Percentiles rank a stretch among this genome's conserved stretches.
These are phyloP conservation scores for Globisporangium canariense DNA, from an alignment of 352 stramenopile genomes.

Conservation along the genomic window DNA sequence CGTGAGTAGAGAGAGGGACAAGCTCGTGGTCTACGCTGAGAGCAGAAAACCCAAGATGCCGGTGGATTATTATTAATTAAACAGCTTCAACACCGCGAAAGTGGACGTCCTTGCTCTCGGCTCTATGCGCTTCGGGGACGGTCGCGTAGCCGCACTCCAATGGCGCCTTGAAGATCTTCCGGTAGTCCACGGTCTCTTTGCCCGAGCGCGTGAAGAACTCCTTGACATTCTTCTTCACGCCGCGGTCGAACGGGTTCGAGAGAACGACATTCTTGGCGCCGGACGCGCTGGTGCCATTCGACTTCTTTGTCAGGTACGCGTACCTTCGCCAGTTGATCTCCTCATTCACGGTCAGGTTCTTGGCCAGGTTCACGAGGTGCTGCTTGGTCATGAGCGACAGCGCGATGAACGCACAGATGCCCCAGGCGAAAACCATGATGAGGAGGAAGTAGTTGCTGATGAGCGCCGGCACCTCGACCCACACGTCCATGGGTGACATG, in stretches of 20 bases:
- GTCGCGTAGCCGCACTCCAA: conserved; percentile 6
- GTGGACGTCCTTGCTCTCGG: conserved; percentile 16
- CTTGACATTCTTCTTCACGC: conserved; percentile 34
- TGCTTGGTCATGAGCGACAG: conserved; percentile 62
- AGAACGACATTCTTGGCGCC: conserved; percentile 14
- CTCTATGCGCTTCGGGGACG: conserved; percentile 19
- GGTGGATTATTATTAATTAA: conserved; percentile 10
- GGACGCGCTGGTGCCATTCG: conserved; percentile 5
- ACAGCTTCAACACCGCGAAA: conserved; percentile 11
- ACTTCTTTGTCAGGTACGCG: conserved; percentile 47
- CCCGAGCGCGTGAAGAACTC: conserved; percentile 51
- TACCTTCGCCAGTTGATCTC: conserved; percentile 83
- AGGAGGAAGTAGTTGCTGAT: conserved; percentile 51
- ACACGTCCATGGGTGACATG: conserved; percentile 50
- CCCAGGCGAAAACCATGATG: conserved; percentile 62
- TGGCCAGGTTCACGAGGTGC: conserved; percentile 57
- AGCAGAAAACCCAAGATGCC: neutral
- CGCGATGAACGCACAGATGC: conserved; percentile 36
- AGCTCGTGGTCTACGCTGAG: neutral
- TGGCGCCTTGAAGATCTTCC: conserved; percentile 30
- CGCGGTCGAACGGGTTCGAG: conserved; percentile 43
- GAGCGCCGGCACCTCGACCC: conserved; percentile 53
- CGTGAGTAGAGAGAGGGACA: neutral
- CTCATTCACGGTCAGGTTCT: conserved; percentile 83
- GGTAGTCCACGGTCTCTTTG: conserved; percentile 35